Conservation (phyloP, 2,329 filamentous ascomycete species). For the Neonectria coccinea region DNA sequence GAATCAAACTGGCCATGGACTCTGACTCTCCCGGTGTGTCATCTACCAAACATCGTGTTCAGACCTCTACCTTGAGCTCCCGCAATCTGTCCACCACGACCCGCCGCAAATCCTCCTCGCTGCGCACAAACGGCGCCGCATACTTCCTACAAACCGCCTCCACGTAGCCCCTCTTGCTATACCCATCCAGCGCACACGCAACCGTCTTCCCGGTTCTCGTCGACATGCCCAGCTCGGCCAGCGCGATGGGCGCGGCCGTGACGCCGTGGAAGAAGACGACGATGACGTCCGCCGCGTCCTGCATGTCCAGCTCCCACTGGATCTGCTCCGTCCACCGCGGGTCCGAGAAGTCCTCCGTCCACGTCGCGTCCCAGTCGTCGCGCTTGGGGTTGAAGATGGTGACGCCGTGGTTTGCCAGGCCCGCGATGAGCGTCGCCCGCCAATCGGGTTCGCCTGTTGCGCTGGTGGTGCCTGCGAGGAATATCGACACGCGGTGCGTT, state of each 20-base stretch:
- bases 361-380: slow-evolving; percentile 66
- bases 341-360: slow-evolving; percentile 62
- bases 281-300: slow-evolving; percentile 64
- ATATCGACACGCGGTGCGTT: slow-evolving; percentile 54
- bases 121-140: slow-evolving; percentile 57
- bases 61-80: neutral
- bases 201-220: slow-evolving; percentile 59
- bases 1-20: too few species aligned
- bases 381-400: slow-evolving; percentile 70
- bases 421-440: slow-evolving; percentile 59
- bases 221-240: slow-evolving; percentile 71
- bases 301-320: slow-evolving; percentile 70
- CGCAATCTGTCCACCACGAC: slow-evolving; percentile 45
- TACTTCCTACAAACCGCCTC: slow-evolving; percentile 65
- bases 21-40: too few species aligned
- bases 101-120: slow-evolving; percentile 54
- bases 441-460: slow-evolving; percentile 58
- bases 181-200: slow-evolving; percentile 65
- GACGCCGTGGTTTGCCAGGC: slow-evolving; percentile 57
- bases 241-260: slow-evolving; percentile 66
- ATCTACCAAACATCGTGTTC: neutral
- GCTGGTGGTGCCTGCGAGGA: slow-evolving; percentile 70
- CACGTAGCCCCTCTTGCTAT: slow-evolving; percentile 71
- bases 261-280: slow-evolving; percentile 67
- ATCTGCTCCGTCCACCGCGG: slow-evolving; percentile 65